Evolutionary conservation across 768 basidiomycete genomes (phyloP), one percentile per base, ranked within the genome.

Genomic region (Boletus edulis): DNA sequence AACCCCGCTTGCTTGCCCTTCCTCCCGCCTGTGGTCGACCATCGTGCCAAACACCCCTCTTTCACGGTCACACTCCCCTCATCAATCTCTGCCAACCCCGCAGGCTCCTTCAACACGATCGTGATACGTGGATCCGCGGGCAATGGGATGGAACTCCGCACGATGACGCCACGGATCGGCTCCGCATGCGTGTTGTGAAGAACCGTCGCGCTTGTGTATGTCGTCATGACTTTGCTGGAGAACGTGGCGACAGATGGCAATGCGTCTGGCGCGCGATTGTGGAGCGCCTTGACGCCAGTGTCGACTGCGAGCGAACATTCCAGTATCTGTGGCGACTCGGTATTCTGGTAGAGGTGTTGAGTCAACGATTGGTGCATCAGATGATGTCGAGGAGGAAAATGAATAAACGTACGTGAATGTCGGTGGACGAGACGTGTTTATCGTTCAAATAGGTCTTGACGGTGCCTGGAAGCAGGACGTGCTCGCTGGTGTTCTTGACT

Each of bases 81-180:
- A 6, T 61, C 51, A 4, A 58, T 63, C n/a, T 56, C 62, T 10
- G 61, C 65, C 34, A 68, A 42, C 31, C 67, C 55, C 3, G 24
- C 43, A 14, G 71, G 71, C 24, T 72, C 66, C 51, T 62, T 60
- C 38, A 69, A 35, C 1, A 56, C 18, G 29, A 72, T 62, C 50
- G 68, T 67, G 42, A 73, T 54, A 6, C 62, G 57, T n/a, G 64
- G 55, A 48, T 73, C 63, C 3, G 60, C 32, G 9, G 68, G 59
- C n/a, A 69, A 43, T 7, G 70, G 70, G 12, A 72, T 54, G 3
- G 64, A 49, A 38, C 61, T 63, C 37, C 70, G 67, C 35, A 72
- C 58, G 44, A 72, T 10, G 10, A 62, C 41, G 0, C 63, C 51
- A 17, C 43, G 31, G 14, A 66, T 49, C 5, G 44, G 38, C 6